phyloP scores from a whole-genome alignment of 768 basidiomycete genomes.

The Albatrellus ellisii region DNA sequence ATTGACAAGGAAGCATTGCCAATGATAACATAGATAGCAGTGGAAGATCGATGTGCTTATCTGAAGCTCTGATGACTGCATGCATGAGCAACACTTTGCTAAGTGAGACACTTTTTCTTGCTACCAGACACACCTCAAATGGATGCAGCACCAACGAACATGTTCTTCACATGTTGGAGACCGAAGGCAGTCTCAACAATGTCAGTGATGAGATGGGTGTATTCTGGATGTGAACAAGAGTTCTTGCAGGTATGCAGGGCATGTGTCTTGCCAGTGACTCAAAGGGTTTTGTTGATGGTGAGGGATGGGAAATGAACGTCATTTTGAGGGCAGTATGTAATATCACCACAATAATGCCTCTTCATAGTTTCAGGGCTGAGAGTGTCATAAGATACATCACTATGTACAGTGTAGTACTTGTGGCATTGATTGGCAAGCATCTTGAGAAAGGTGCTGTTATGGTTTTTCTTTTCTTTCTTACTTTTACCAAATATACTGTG shows the following conservation, averaged over 20 bases:
- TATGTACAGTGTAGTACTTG: no score
- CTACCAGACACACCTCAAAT: slow-evolving; percentile 64
- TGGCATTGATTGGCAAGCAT: no score
- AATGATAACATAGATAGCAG: background rate
- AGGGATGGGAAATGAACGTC: slow-evolving; percentile 80
- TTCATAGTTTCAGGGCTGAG: no score
- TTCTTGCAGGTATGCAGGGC: slow-evolving; percentile 42
- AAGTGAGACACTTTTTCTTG: slow-evolving; percentile 65
- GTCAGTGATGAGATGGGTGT: no score
- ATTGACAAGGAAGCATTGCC: background rate
- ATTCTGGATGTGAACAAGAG: slow-evolving; percentile 26
- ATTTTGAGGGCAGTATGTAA: slow-evolving; percentile 73
- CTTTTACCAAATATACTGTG: no score
- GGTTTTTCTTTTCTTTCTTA: no score
- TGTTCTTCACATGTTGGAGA: no score
- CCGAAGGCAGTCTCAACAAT: no score
- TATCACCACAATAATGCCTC: no score
- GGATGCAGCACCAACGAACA: slow-evolving; percentile 67
- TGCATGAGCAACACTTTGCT: slow-evolving; percentile 54
- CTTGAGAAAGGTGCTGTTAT: slow-evolving; percentile 78
- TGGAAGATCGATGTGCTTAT: slow-evolving; percentile 35
- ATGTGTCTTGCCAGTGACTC: slow-evolving; percentile 54
- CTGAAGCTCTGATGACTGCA: slow-evolving; percentile 56
- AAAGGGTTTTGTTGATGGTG: slow-evolving; percentile 65
- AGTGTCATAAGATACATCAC: no score